Base-by-base conservation (phyloP, 371 early-diverging fungal species). In the Nematocida sp. region DNA sequence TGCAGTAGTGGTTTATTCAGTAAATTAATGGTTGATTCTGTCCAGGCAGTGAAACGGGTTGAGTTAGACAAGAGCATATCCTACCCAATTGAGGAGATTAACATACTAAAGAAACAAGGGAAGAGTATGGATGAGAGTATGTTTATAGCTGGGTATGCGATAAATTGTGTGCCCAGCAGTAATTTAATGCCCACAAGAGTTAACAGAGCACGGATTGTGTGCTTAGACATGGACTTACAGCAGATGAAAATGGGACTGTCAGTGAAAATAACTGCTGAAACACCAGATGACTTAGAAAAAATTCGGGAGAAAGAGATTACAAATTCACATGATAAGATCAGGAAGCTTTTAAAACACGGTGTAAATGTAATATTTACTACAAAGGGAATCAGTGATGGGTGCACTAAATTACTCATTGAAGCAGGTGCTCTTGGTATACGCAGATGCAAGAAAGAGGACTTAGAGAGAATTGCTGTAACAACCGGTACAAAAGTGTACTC, bases 351-450 rank as follows among this genome's bases (percentile, higher is more conserved):
- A 57, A 93, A 86, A 20, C 90, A 96, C 3, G 98, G 98, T 33
- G 98, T 96, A 73, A 97, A 95, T 84, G 97, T 98, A 44, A 91
- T 99, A 62, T 88, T 99, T 73, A 95, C 96, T 42, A 98, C 97
- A 60, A 96, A 95, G 88, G 98, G 98, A 72, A 96, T 98, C 85
- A 98, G 98, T 88, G 98, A 98, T 85, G 88, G 95, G 85, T 96
- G 95, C 88, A 89, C 94, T 78, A 98, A 97, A 90, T 88, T 93
- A 80, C 94, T 98, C 85, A 93, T 95, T 64, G 98, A 98, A 86
- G 93, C 93, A 57, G 90, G 89, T 25, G 91, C 91, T n/a, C 90
- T 92, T 84, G 95, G 96, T 9, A 94, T 99, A 5, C 93, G 95
- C 72, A 92, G 99, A 69, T 93, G 94, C 83, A 92, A 92, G 87